Evolutionary conservation across 176 grass and related monocot species (phyloP), one percentile per base, ranked within the genome.

Genomic region (Melocanna baccifera): DNA sequence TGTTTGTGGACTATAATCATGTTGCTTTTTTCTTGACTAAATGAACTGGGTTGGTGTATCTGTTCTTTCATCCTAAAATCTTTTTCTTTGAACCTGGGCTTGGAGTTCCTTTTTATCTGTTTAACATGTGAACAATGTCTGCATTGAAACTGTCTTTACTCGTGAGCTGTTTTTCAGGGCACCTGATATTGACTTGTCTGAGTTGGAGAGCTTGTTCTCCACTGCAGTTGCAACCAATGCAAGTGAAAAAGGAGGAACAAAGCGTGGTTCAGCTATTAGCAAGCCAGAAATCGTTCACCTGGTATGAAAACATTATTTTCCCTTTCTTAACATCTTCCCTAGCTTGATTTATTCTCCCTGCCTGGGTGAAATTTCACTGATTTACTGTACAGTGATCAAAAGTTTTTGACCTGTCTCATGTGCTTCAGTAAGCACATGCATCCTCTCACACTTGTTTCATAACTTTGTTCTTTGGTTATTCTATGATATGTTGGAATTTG

Each of bases 261-360:
- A 70, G 71, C 91, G 91, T 66, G 89, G 83, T 70, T 87, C 96
- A 87, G 76, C 83, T 83, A 85, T 93, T 67, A 95, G 25, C 78
- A 98, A 98, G 86, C 85, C 89, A 32, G 96, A 98, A 85, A 95
- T 95, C 63, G 69, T 98, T 87, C 96, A 98, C 70, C 82, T 98
- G 91, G 93, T 98, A 91, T 85, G 67, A 53, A 77, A 81, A 48
- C 78, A 56, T 74, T 7, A 13, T 22, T 48, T 30, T 7, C 61
- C 40, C 48, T 78, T 80, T 83, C 22, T 68, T 82, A 63, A 56
- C 12, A 14, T 66, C 40, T 69, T 56, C 36, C 55, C 34, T 76
- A 39, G 26, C 23, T 41, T 53, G 15, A 46, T 75, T 59, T 67
- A 28, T 84, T 84, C 69, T 75, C 22, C 46, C 9, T 66, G 26